Evolutionary conservation across 1,139 yeast genomes (phyloP).

Genomic region (Meyerozyma guilliermondii): DNA sequence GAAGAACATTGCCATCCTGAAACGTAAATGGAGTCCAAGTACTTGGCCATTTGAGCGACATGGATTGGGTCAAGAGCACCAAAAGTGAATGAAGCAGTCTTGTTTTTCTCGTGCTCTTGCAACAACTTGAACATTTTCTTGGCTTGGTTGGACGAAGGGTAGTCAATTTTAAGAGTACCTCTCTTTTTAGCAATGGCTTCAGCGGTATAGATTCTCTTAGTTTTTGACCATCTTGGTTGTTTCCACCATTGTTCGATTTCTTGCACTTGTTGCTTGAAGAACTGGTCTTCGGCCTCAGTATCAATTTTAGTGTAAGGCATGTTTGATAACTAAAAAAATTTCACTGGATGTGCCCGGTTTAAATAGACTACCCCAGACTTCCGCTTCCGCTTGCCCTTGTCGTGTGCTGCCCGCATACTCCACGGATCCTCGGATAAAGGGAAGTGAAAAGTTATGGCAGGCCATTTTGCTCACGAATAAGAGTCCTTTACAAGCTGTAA

Average conservation of each 20-base stretch:
- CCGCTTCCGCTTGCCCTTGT: not conserved
- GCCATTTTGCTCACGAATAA: too few species aligned
- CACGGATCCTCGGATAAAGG: not conserved
- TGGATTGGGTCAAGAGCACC: slow-evolving; percentile 98
- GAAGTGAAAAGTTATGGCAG: too few species aligned
- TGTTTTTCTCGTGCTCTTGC: slow-evolving; percentile 65
- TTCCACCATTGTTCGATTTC: slow-evolving; percentile 88
- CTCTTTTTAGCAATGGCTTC: slow-evolving; percentile 89
- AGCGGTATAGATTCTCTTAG: slow-evolving; percentile 85
- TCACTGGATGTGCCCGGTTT: not conserved
- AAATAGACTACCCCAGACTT: slow-evolving; percentile 2
- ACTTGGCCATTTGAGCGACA: slow-evolving; percentile 93
- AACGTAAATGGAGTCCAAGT: slow-evolving; percentile 86
- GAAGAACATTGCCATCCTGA: slow-evolving; percentile 99
- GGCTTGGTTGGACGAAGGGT: slow-evolving; percentile 80
- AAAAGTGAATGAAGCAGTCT: slow-evolving; percentile 82
- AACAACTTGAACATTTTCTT: slow-evolving; percentile 71
- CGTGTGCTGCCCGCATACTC: not conserved
- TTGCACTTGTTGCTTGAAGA: slow-evolving; percentile 64
- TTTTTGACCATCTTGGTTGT: slow-evolving; percentile 82
- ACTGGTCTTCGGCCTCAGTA: slow-evolving; percentile 56
- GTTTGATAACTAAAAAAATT: slow-evolving; percentile 4
- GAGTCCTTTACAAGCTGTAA: too few species aligned
- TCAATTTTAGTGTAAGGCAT: slow-evolving; percentile 54
- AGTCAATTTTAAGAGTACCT: slow-evolving; percentile 62